phyloP scores from a whole-genome alignment of 2,329 filamentous ascomycete genomes.

The Exophiala phaeomuriformis region DNA sequence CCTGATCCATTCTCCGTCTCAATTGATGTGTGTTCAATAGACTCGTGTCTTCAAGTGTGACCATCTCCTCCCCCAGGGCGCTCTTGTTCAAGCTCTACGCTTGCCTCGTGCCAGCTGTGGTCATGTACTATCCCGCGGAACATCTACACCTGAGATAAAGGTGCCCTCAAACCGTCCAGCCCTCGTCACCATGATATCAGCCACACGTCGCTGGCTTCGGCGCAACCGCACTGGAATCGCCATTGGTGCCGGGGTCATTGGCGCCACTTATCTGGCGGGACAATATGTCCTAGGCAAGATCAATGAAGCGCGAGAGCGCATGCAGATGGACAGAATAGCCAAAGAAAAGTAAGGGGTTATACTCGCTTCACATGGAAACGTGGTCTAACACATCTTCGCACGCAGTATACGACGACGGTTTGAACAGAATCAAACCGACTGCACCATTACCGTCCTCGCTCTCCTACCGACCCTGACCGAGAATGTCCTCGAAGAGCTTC shows the following conservation, averaged over 20 bases:
- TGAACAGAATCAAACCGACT: conserved; percentile 98
- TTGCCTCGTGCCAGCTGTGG: conserved; percentile 7
- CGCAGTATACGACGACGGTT: conserved; percentile 83
- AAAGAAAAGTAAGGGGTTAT: conserved; percentile 73
- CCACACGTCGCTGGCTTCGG: conserved; percentile 82
- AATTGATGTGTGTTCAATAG: conserved; percentile 6
- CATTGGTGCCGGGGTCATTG: conserved; percentile 77
- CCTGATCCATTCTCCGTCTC: conserved; percentile 6
- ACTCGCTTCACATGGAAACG: background rate
- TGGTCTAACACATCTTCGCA: conserved; percentile 13
- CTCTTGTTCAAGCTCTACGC: conserved; percentile 1
- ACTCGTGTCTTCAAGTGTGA: background rate
- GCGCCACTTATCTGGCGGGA: conserved; percentile 82
- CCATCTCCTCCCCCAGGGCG: conserved; percentile 3
- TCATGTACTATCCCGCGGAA: conserved; percentile 16
- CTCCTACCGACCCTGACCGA: conserved; percentile 85
- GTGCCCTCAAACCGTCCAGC: conserved; percentile 2
- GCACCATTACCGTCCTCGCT: conserved; percentile 94
- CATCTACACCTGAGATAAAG: conserved; percentile 19
- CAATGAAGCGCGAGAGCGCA: conserved; percentile 86
- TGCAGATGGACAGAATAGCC: conserved; percentile 90
- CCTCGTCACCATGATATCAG: conserved; percentile 59
- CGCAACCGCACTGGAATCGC: conserved; percentile 86
- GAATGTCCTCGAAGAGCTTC: conserved; percentile 77
- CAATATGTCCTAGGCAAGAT: conserved; percentile 91